Evolutionary conservation across 2,329 filamentous ascomycete genomes (phyloP), one percentile per base, ranked within the genome.

Genomic region (Grosmannia penicillata): DNA sequence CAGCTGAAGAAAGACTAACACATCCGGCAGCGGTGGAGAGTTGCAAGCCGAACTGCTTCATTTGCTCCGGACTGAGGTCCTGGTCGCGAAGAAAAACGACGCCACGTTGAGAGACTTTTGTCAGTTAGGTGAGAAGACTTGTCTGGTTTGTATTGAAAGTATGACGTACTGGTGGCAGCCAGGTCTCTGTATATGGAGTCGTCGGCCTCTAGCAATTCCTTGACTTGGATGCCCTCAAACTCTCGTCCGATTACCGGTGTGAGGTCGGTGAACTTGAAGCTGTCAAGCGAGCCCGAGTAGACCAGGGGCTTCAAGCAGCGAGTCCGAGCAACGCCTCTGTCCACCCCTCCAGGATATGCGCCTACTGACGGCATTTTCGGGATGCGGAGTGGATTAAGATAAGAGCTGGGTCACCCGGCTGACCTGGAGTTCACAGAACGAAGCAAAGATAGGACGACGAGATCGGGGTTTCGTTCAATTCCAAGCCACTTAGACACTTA

Each of bases 41-140:
- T 1, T 65, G 62, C 9, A 73, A 60, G 25, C 71, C 67, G 1
- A 80, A 56, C 18, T 66, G 54, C 54, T 79, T 80, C 48, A 75
- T 72, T 6, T 73, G 59, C 0, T 70, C 67, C 45, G 75, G 65
- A 43, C 61, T 62, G 9, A 76, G 53, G 43, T 66, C 60, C 42
- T 79, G 75, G 14, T 64, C 60, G 8, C 74, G 67, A 51, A 79
- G 73, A 53, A 78, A 77, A 29, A 78, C 72, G 2, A 79, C 75
- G 2, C 73, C 73, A 13, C 75, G 63, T 44, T 70, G 65, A 1
- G 73, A 75, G 44, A 78, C 72, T 75, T 14, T 29, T 26, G 18
- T 7, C 5, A 17, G 25, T 40, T 3, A 8, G 8, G 9, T 25
- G 8, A 29, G 14, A 7, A 13, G n/a, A 13, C 15, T 18, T 21